Percentiles rank a stretch among this genome's conserved stretches.
These are phyloP conservation scores for Barnettozyma pratensis DNA, from an alignment of 805 yeast species.

Conservation along the genomic window DNA sequence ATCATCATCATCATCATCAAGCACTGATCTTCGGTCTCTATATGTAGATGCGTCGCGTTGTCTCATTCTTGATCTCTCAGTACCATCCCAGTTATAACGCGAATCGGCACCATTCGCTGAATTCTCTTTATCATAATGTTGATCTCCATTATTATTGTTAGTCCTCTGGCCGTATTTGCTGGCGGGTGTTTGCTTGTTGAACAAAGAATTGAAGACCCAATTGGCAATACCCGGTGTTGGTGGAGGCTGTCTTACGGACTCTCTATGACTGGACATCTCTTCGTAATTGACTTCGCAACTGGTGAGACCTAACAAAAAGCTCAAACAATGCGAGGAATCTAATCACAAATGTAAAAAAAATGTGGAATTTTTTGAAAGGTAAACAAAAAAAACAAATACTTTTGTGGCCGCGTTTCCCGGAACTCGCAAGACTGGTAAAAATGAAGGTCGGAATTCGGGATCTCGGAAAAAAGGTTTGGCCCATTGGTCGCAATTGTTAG, in stretches of 20 bases:
- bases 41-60: background rate
- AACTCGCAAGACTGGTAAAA: background rate
- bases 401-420: background rate
- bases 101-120: background rate
- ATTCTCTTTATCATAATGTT: background rate
- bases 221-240: slow-evolving; percentile 25
- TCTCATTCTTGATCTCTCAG: background rate
- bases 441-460: background rate
- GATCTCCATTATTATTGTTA: background rate
- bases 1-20: background rate
- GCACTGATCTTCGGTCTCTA: background rate
- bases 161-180: slow-evolving; percentile 18
- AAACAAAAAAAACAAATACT: background rate
- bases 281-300: no score
- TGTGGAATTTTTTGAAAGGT: background rate
- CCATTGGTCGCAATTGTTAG: no score
- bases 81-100: background rate
- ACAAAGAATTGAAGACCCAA: slow-evolving; percentile 24
- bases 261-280: background rate
- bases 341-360: no score
- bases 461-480: no score
- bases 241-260: slow-evolving; percentile 10
- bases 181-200: slow-evolving; percentile 22
- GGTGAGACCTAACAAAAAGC: no score
- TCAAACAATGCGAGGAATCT: no score